A percentile compares a stretch with the other conserved stretches of the same genome.
Conservation (phyloP, 768 basidiomycete genomes). For the Lactarius pseudohatsudake region DNA sequence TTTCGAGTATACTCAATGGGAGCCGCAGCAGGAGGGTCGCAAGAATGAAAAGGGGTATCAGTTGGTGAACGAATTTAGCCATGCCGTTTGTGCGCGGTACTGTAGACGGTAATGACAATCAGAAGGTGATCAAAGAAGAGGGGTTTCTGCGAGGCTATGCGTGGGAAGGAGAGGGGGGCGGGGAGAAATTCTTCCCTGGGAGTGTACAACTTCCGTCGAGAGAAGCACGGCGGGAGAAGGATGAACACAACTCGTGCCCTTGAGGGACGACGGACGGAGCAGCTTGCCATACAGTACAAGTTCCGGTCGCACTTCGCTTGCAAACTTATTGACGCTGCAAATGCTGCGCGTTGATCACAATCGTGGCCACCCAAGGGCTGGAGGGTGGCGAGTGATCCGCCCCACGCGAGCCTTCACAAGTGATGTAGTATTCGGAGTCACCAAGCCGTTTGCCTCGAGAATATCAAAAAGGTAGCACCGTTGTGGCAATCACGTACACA, state of each 20-base stretch:
- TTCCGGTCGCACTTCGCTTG: background rate
- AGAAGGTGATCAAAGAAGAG: background rate
- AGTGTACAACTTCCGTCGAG: background rate
- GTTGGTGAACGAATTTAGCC: background rate
- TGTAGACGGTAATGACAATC: conserved; percentile 1
- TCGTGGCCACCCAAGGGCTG: background rate
- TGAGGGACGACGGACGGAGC: background rate
- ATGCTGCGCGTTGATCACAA: background rate
- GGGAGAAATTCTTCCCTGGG: background rate
- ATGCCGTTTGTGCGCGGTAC: background rate
- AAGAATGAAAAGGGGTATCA: conserved; percentile 6
- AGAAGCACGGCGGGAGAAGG: background rate
- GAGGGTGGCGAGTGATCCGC: background rate
- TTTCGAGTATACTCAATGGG: background rate
- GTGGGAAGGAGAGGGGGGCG: background rate
- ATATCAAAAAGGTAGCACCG: background rate
- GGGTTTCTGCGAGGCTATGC: conserved; percentile 1
- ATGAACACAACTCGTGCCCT: background rate
- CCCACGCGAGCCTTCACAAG: background rate
- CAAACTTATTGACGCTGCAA: background rate
- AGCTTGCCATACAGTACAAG: background rate
- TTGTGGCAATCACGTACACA: conserved; percentile 12
- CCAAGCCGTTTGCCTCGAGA: background rate
- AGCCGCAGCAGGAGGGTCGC: background rate
- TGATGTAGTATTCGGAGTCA: background rate